phyloP scores from a whole-genome alignment of 2,329 filamentous ascomycete species.

The Achaetomium macrosporum region DNA sequence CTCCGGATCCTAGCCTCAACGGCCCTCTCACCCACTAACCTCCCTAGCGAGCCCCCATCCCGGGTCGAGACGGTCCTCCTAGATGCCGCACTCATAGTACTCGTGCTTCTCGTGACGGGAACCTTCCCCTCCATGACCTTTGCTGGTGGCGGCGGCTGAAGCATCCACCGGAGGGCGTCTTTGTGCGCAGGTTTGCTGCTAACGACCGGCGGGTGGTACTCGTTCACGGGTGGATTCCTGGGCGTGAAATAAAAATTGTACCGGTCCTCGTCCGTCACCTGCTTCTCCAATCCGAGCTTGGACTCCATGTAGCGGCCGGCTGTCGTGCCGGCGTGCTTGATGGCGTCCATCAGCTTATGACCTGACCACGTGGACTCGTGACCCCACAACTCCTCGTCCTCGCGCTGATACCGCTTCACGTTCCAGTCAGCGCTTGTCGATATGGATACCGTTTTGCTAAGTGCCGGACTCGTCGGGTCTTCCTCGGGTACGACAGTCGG shows the following conservation, averaged over 20 bases:
- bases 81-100: slow-evolving; percentile 48
- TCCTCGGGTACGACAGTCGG: slow-evolving; percentile 46
- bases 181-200: slow-evolving; percentile 64
- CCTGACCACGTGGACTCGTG: slow-evolving; percentile 49
- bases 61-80: slow-evolving; percentile 36
- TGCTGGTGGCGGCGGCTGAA: slow-evolving; percentile 83
- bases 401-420: slow-evolving; percentile 70
- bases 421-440: slow-evolving; percentile 60
- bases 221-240: slow-evolving; percentile 70
- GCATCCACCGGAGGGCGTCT: slow-evolving; percentile 80
- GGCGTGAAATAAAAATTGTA: slow-evolving; percentile 56
- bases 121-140: slow-evolving; percentile 88
- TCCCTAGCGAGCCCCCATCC: slow-evolving; percentile 39
- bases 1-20: slow-evolving; percentile 42
- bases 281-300: slow-evolving; percentile 48
- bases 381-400: slow-evolving; percentile 85
- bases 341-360: slow-evolving; percentile 52
- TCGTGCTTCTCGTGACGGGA: slow-evolving; percentile 58
- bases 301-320: slow-evolving; percentile 50
- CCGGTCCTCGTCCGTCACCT: slow-evolving; percentile 44
- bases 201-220: slow-evolving; percentile 79
- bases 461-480: slow-evolving; percentile 35
- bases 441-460: slow-evolving; percentile 33
- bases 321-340: slow-evolving; percentile 52
- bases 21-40: slow-evolving; percentile 41